phyloP scores from a whole-genome alignment of 2,329 filamentous ascomycete genomes.

The Aspergillus eucalypticola region DNA sequence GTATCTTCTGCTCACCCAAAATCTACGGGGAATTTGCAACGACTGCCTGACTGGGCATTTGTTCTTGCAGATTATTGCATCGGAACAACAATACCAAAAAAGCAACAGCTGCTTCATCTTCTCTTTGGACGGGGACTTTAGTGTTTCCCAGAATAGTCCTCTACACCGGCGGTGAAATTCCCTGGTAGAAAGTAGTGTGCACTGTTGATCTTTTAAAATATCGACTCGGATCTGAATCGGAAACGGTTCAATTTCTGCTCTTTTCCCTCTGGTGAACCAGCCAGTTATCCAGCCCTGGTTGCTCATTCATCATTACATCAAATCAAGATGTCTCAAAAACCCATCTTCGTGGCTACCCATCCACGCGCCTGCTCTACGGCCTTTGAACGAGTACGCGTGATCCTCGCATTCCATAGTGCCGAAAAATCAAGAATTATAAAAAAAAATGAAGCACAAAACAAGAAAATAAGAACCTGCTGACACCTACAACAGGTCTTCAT shows the following conservation, averaged over 20 bases:
- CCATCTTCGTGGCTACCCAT: slow-evolving; percentile 91
- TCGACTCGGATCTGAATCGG: neutral
- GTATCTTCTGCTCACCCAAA: neutral
- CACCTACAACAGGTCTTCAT: slow-evolving; percentile 75
- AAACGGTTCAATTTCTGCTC: slow-evolving; percentile 2
- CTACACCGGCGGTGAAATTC: slow-evolving; percentile 25
- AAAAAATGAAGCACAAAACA: too few relatives aligned
- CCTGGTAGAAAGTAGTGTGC: slow-evolving; percentile 21
- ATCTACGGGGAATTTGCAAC: neutral
- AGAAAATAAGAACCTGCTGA: neutral
- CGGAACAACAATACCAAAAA: neutral
- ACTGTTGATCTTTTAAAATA: slow-evolving; percentile 4
- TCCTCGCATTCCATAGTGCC: neutral
- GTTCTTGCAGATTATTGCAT: neutral
- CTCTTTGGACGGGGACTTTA: neutral
- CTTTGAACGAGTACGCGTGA: slow-evolving; percentile 77
- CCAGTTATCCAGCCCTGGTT: neutral
- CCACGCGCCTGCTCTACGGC: slow-evolving; percentile 94
- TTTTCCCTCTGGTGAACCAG: neutral
- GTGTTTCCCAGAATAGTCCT: slow-evolving; percentile 13
- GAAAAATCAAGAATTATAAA: neutral
- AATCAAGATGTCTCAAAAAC: slow-evolving; percentile 67
- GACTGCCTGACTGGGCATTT: neutral
- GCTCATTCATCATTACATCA: neutral
- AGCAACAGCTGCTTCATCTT: neutral